Evolutionary conservation across 768 basidiomycete genomes (phyloP).

Genomic region (Russula ochroleuca): DNA sequence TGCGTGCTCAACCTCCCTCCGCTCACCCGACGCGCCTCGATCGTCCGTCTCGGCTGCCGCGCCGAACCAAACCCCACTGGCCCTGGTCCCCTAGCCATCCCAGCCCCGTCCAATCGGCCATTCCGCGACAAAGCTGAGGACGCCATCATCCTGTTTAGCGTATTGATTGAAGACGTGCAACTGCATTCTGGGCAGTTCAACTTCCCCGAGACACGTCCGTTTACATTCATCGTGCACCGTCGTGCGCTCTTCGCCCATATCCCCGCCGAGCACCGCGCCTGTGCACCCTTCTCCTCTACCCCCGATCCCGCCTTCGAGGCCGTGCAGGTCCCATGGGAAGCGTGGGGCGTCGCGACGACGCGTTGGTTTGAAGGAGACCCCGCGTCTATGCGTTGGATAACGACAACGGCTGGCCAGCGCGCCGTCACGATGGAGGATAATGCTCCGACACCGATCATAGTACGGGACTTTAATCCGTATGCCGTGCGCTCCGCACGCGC

Average conservation of each 20-base stretch:
- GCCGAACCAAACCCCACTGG: conserved; percentile 31
- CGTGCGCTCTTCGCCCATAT: conserved; percentile 24
- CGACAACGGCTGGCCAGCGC: conserved; percentile 35
- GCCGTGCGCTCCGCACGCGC: conserved; percentile 19
- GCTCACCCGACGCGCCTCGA: conserved; percentile 17
- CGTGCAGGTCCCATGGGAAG: conserved; percentile 25
- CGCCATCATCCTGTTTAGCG: conserved; percentile 31
- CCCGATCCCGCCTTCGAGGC: neutral
- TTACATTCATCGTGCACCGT: conserved; percentile 31
- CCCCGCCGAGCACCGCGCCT: neutral
- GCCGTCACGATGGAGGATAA: conserved; percentile 25
- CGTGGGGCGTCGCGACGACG: conserved; percentile 30
- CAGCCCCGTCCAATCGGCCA: conserved; percentile 17
- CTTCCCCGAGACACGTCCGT: conserved; percentile 22
- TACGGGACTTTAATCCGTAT: conserved; percentile 31
- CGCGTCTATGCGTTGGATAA: conserved; percentile 33
- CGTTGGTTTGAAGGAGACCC: conserved; percentile 32
- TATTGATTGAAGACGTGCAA: conserved; percentile 22
- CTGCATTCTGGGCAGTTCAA: neutral
- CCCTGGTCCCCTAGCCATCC: neutral
- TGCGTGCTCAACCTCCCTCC: conserved; percentile 29
- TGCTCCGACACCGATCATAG: conserved; percentile 17
- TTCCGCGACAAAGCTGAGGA: conserved; percentile 28
- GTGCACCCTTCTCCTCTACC: conserved; percentile 6
- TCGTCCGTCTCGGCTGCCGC: conserved; percentile 31